Conservation (phyloP, 1,284 basidiomycete genomes). For the Trichosporon coremiiforme region DNA sequence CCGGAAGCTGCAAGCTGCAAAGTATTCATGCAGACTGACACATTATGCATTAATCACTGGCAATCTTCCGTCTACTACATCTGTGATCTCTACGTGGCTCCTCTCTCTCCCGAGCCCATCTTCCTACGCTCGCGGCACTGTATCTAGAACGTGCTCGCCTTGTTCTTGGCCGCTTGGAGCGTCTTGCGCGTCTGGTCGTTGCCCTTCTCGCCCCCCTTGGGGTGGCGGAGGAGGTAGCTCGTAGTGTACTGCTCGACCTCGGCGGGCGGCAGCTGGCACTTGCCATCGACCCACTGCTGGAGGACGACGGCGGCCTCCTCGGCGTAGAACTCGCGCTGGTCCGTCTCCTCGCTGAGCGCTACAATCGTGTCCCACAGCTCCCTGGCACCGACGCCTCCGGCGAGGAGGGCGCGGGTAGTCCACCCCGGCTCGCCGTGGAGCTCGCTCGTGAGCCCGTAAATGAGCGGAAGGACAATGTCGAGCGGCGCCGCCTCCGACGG, state of each 20-base stretch:
- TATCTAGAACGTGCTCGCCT: slow-evolving; percentile 39
- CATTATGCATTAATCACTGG: slow-evolving; percentile 12
- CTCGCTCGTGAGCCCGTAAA: slow-evolving; percentile 40
- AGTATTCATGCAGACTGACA: neutral
- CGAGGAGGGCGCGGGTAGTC: slow-evolving; percentile 44
- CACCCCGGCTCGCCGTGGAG: slow-evolving; percentile 34
- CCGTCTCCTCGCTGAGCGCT: slow-evolving; percentile 43
- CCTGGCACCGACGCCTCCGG: slow-evolving; percentile 44
- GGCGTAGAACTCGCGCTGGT: slow-evolving; percentile 47
- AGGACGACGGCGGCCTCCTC: slow-evolving; percentile 48
- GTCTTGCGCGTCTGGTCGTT: slow-evolving; percentile 38
- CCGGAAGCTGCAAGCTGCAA: neutral
- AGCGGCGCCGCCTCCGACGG: slow-evolving; percentile 70
- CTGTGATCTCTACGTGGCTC: neutral
- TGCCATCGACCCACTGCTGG: slow-evolving; percentile 33
- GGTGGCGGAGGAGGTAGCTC: slow-evolving; percentile 42
- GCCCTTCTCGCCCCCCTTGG: slow-evolving; percentile 2
- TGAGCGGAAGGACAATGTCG: slow-evolving; percentile 49
- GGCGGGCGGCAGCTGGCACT: slow-evolving; percentile 31
- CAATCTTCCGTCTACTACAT: neutral
- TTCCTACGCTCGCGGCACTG: neutral
- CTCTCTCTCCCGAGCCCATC: no score
- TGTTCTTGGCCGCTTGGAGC: slow-evolving; percentile 42
- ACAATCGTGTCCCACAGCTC: slow-evolving; percentile 48
- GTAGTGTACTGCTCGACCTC: slow-evolving; percentile 48